phyloP scores from a whole-genome alignment of 495 filamentous ascomycete species.

The Tuber microsphaerosporum region DNA sequence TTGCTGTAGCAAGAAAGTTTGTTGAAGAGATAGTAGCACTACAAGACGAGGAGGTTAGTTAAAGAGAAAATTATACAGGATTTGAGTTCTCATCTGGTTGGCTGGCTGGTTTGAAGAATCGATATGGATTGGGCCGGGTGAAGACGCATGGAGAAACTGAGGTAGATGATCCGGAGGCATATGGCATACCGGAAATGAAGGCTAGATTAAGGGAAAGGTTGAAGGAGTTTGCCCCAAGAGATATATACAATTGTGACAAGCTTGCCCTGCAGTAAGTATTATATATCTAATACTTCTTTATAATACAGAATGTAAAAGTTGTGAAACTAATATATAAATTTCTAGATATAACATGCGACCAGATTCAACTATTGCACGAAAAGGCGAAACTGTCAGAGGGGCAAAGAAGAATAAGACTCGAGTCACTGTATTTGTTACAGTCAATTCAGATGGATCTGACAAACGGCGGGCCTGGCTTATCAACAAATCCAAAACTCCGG shows the following conservation, averaged over 20 bases:
- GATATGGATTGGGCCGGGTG: slow-evolving; percentile 9
- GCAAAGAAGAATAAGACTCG: no score
- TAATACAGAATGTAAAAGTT: background rate
- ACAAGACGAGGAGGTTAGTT: background rate
- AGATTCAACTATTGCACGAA: no score
- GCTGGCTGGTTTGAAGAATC: slow-evolving; percentile 29
- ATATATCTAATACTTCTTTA: background rate
- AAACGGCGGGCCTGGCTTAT: no score
- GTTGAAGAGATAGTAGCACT: background rate
- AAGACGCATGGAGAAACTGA: slow-evolving; percentile 11
- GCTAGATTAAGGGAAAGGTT: slow-evolving; percentile 11
- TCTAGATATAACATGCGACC: no score
- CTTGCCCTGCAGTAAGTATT: background rate
- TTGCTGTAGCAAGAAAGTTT: background rate
- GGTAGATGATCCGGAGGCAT: background rate
- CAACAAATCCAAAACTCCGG: no score
- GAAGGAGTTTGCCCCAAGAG: slow-evolving; percentile 27
- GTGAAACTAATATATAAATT: background rate
- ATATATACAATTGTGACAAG: slow-evolving; percentile 16
- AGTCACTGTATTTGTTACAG: no score
- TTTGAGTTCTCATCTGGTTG: slow-evolving; percentile 25
- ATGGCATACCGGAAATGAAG: slow-evolving; percentile 3
- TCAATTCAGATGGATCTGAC: no score
- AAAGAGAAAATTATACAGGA: background rate
- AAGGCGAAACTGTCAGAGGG: no score